Percentiles rank a stretch among this genome's conserved stretches.
These are phyloP conservation scores for Fraxinus floribunda DNA, from an alignment of 305 asterid species.

Conservation along the genomic window DNA sequence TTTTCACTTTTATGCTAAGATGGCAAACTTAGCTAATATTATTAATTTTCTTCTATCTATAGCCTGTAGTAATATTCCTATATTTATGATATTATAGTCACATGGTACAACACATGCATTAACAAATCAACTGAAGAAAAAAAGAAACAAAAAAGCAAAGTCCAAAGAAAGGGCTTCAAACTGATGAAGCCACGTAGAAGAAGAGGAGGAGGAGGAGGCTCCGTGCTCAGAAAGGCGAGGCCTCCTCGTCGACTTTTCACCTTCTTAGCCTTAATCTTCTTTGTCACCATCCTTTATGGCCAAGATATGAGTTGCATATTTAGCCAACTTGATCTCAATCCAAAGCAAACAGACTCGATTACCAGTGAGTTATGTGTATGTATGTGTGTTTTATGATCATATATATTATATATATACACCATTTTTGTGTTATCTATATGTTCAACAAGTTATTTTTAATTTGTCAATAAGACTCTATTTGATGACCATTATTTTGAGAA, in stretches of 20 bases:
- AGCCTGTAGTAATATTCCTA: neutral
- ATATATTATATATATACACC: neutral
- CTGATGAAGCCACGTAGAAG: conserved; percentile 22
- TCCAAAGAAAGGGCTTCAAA: neutral
- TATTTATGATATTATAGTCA: neutral
- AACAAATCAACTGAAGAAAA: conserved; percentile 6
- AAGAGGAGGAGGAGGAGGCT: too few relatives aligned
- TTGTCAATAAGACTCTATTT: neutral
- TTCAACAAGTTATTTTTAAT: neutral
- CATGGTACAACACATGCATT: neutral
- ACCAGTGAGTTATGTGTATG: conserved; percentile 5
- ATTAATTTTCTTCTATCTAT: conserved; percentile 4
- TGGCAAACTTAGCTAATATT: neutral
- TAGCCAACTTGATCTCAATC: conserved; percentile 1
- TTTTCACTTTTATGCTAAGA: neutral
- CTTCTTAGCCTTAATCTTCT: conserved; percentile 19
- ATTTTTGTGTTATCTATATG: neutral
- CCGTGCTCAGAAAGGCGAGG: conserved; percentile 5
- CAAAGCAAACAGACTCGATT: neutral
- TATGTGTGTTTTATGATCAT: neutral
- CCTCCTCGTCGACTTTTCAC: conserved; percentile 3
- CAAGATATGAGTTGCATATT: conserved; percentile 15
- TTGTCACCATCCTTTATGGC: conserved; percentile 19
- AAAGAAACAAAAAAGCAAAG: neutral
- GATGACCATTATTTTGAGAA: neutral